Evolutionary conservation across 75 land plant genomes (phyloP).

Genomic region (Azolla pinnata): DNA sequence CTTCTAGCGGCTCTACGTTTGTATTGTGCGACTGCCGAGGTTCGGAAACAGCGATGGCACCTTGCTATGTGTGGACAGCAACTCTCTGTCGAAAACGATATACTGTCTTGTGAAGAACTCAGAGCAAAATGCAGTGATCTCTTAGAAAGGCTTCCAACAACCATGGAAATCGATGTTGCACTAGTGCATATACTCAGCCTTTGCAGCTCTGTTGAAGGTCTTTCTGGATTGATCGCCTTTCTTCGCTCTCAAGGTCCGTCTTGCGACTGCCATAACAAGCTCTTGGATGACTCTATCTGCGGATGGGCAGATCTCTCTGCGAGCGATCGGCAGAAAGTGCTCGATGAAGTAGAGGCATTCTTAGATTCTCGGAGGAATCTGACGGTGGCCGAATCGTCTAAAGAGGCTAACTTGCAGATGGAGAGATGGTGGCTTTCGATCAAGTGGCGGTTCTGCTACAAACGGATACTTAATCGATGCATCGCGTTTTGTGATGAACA

Average conservation of each 20-base stretch:
- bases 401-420: constrained; percentile 13
- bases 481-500: constrained; percentile 29
- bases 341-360: constrained; percentile 26
- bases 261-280: neutral
- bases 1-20: constrained; percentile 54
- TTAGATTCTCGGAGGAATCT: constrained; percentile 15
- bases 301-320: constrained; percentile 9
- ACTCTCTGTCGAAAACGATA: constrained; percentile 52
- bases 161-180: constrained; percentile 40
- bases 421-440: constrained; percentile 70
- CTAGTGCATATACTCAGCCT: constrained; percentile 21
- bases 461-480: constrained; percentile 49
- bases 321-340: neutral
- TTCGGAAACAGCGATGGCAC: constrained; percentile 43
- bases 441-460: constrained; percentile 64
- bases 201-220: constrained; percentile 9
- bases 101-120: constrained; percentile 42
- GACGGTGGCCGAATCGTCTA: neutral
- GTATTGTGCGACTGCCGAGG: constrained; percentile 37
- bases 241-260: neutral
- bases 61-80: constrained; percentile 49
- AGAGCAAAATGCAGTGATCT: constrained; percentile 30
- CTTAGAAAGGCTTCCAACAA: constrained; percentile 35
- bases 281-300: constrained; percentile 6
- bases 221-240: neutral